Evolutionary conservation across 139 green algal species (phyloP).

Genomic region (Diplosphaera chodatii): DNA sequence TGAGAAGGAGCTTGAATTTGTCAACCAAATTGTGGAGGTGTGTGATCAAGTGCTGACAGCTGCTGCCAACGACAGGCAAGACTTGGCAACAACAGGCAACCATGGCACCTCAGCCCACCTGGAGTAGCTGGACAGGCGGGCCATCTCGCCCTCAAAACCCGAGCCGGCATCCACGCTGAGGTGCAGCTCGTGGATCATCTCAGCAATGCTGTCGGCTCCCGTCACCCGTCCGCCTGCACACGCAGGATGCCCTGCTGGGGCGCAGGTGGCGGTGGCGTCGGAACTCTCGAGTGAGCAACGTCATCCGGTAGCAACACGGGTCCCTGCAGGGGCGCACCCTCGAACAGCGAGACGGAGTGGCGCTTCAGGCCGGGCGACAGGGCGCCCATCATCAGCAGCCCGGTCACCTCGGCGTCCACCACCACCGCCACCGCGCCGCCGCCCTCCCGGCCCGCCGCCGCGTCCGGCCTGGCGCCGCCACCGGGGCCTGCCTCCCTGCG

Average conservation of each 20-base stretch:
- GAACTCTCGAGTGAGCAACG: too few relatives aligned
- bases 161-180: constrained; percentile 32
- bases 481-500: too few relatives aligned
- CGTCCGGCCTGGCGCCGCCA: neutral
- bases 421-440: constrained; percentile 67
- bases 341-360: constrained; percentile 29
- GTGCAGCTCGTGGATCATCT: constrained; percentile 58
- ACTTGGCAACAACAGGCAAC: neutral
- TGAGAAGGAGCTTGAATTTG: too few relatives aligned
- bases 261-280: too few relatives aligned
- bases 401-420: constrained; percentile 79
- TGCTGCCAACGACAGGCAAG: too few relatives aligned
- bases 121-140: constrained; percentile 35
- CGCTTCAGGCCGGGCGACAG: constrained; percentile 37
- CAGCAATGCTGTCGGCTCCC: constrained; percentile 57
- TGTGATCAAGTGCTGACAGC: too few relatives aligned
- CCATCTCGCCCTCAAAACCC: constrained; percentile 76
- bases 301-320: too few relatives aligned
- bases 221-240: constrained; percentile 75
- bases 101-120: too few relatives aligned
- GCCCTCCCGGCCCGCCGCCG: constrained; percentile 2
- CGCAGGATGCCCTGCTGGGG: too few relatives aligned
- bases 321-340: too few relatives aligned
- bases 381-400: constrained; percentile 61
- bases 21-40: too few relatives aligned